These are phyloP conservation scores for Rhododendron ovatum DNA, from an alignment of 148 eudicot species.

Conservation along the genomic window DNA sequence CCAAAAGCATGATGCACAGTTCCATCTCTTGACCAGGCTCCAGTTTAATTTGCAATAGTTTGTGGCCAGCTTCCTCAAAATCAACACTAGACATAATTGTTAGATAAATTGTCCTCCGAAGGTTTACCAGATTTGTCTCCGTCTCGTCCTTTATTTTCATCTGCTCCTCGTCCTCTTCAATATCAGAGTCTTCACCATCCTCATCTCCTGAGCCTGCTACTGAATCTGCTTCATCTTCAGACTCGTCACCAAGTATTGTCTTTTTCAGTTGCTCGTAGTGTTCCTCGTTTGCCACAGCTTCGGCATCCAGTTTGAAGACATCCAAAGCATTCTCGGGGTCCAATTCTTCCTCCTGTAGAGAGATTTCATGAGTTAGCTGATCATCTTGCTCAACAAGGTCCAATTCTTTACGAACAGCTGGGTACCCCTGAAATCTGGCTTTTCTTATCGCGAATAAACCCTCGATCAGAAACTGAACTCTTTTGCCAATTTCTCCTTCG, in stretches of 20 bases:
- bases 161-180: constrained; percentile 59
- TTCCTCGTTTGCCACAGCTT: constrained; percentile 68
- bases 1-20: too few species aligned
- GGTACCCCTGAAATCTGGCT: constrained; percentile 89
- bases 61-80: constrained; percentile 98
- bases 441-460: constrained; percentile 80
- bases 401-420: constrained; percentile 82
- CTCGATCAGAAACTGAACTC: constrained; percentile 87
- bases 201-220: constrained; percentile 67
- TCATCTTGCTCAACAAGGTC: constrained; percentile 92
- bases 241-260: constrained; percentile 77
- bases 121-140: constrained; percentile 86
- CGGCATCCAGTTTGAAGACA: constrained; percentile 74
- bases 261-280: constrained; percentile 73
- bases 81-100: constrained; percentile 99
- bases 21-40: too few species aligned
- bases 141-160: constrained; percentile 85
- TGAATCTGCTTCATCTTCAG: constrained; percentile 66
- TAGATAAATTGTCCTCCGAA: constrained; percentile 84
- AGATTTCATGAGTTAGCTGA: constrained; percentile 79
- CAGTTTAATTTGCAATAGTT: constrained; percentile 28
- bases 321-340: constrained; percentile 78
- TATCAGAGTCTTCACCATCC: constrained; percentile 64
- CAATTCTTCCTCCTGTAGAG: constrained; percentile 60
- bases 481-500: constrained; percentile 91